phyloP scores from a whole-genome alignment of 2,329 filamentous ascomycete species.

The Paecilomyces variotii region DNA sequence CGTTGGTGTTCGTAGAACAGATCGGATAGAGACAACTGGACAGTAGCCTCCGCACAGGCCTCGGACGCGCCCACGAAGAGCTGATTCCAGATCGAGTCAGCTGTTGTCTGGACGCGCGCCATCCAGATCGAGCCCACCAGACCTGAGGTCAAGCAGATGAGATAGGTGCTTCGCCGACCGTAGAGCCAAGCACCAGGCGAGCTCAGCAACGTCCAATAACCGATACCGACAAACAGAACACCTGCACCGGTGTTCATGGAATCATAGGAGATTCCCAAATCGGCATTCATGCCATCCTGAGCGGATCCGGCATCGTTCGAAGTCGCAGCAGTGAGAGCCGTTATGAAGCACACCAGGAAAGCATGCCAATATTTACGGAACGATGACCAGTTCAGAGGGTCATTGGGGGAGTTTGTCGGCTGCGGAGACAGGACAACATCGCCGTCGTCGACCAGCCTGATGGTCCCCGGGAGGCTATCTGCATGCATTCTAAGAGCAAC shows the following conservation, averaged over 20 bases:
- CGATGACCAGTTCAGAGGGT: constrained; percentile 46
- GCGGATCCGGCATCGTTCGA: constrained; percentile 50
- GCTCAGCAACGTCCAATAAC: constrained; percentile 48
- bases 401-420: constrained; percentile 46
- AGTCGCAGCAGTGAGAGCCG: constrained; percentile 48
- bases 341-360: constrained; percentile 45
- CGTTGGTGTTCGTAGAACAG: constrained; percentile 52
- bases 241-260: constrained; percentile 51
- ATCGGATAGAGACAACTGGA: constrained; percentile 50
- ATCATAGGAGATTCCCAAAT: constrained; percentile 45
- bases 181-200: constrained; percentile 48
- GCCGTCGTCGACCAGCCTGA: constrained; percentile 18
- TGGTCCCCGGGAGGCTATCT: constrained; percentile 18
- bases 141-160: constrained; percentile 44
- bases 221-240: constrained; percentile 49
- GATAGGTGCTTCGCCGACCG: constrained; percentile 47
- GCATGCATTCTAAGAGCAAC: background rate
- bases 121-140: constrained; percentile 49
- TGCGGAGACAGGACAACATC: constrained; percentile 48
- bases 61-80: constrained; percentile 52
- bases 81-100: constrained; percentile 48
- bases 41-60: constrained; percentile 48
- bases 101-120: constrained; percentile 34
- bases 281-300: constrained; percentile 41
- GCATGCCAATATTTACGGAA: constrained; percentile 45